Conservation (phyloP, 2,329 filamentous ascomycete species). For the Grosmannia serpens region DNA sequence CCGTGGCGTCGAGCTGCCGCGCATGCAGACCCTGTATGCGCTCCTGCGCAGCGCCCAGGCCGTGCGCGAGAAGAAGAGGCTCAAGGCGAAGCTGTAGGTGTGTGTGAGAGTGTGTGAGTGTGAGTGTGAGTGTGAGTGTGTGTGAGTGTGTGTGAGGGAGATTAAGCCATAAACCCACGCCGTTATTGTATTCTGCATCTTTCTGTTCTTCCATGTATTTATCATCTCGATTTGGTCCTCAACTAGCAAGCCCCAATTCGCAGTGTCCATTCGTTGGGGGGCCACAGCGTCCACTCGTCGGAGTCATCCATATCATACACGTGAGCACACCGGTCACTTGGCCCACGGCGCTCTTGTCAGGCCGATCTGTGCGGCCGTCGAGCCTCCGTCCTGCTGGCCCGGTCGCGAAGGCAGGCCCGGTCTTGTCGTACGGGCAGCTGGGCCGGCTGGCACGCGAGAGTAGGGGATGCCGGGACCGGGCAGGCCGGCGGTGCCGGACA, state of each 20-base stretch:
- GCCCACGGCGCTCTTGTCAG: conserved; percentile 38
- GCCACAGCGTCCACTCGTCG: no score
- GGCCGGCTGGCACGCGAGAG: conserved; percentile 18
- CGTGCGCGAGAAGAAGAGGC: conserved; percentile 26
- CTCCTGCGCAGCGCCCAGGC: conserved; percentile 50
- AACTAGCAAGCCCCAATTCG: no score
- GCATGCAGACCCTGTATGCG: conserved; percentile 56
- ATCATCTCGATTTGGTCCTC: no score
- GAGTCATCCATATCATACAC: no score
- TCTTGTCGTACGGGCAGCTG: not conserved
- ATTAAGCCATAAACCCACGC: no score
- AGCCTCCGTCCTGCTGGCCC: conserved; percentile 17
- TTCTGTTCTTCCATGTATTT: no score
- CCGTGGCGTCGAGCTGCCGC: conserved; percentile 52
- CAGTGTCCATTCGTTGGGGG: no score
- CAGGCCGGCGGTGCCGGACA: conserved; percentile 11
- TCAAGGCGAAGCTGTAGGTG: conserved; percentile 23
- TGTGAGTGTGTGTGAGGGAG: no score
- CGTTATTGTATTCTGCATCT: no score
- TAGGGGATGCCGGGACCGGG: conserved; percentile 23
- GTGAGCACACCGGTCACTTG: conserved; percentile 11
- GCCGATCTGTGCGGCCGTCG: conserved; percentile 22
- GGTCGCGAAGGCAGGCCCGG: not conserved
- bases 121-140: no score
- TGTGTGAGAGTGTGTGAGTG: no score